These are phyloP conservation scores for Barnettozyma hawaiiensis DNA, from an alignment of 1,139 yeast genomes.

Conservation along the genomic window DNA sequence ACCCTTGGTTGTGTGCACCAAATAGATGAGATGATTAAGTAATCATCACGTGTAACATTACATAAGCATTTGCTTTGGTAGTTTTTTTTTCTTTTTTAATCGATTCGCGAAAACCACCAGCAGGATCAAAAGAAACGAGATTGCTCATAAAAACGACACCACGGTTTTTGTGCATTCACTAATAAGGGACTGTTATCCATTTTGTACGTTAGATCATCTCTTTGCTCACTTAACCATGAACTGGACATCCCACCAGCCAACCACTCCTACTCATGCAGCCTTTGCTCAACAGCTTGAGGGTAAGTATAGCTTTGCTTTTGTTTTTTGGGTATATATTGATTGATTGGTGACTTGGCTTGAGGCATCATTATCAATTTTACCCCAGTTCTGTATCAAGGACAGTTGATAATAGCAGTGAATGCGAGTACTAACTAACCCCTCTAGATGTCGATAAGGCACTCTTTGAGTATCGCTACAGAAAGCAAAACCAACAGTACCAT, in stretches of 20 bases:
- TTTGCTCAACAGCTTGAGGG: constrained; percentile 3
- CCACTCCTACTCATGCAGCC: neutral
- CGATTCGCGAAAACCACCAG: neutral
- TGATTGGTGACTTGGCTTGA: too few species aligned
- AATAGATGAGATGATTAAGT: neutral
- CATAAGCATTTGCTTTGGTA: neutral
- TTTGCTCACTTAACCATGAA: neutral
- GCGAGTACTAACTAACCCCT: constrained; percentile 6
- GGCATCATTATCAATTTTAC: too few species aligned
- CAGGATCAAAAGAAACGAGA: neutral
- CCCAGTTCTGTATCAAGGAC: neutral
- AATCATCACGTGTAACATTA: neutral
- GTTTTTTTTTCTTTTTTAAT: neutral
- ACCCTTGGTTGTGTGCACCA: too few species aligned
- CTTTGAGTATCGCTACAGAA: constrained; percentile 23
- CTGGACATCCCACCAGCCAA: neutral
- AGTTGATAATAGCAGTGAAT: neutral
- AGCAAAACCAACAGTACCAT: constrained; percentile 18
- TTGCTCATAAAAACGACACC: neutral
- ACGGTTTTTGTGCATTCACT: neutral
- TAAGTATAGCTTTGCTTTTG: constrained; percentile 1
- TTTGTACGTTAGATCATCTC: neutral
- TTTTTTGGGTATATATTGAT: too few species aligned
- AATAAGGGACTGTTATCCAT: neutral
- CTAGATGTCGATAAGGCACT: constrained; percentile 25